These are phyloP conservation scores for Rhodotorula sphaerocarpa DNA, from an alignment of 768 basidiomycete genomes.

Conservation along the genomic window DNA sequence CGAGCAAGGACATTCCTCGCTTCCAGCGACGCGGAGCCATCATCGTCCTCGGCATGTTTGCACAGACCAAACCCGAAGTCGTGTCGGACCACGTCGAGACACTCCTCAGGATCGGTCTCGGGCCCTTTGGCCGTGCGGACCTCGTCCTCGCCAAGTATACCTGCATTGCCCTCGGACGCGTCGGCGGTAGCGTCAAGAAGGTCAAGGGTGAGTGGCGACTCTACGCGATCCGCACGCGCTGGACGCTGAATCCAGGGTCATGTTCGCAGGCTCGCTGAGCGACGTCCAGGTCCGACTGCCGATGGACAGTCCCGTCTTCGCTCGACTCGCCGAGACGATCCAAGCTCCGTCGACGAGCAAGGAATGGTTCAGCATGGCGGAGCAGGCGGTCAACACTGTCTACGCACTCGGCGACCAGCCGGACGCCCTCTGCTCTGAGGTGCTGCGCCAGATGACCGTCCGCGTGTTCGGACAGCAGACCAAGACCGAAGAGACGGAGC, in stretches of 20 bases:
- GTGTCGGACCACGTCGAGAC: slow-evolving; percentile 75
- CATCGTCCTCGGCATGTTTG: slow-evolving; percentile 94
- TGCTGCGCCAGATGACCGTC: slow-evolving; percentile 72
- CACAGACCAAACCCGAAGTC: slow-evolving; percentile 66
- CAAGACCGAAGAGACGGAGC: not conserved
- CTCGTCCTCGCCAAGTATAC: slow-evolving; percentile 85
- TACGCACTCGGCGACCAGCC: slow-evolving; percentile 92
- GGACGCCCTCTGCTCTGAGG: slow-evolving; percentile 65
- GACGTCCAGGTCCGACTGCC: slow-evolving; percentile 77
- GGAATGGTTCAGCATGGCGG: slow-evolving; percentile 92
- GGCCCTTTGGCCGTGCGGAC: slow-evolving; percentile 78
- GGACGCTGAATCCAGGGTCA: too few species aligned
- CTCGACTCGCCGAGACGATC: slow-evolving; percentile 69
- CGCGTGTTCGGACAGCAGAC: slow-evolving; percentile 54
- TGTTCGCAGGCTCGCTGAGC: slow-evolving; percentile 75
- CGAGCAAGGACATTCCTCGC: slow-evolving; percentile 63
- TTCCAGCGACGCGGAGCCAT: slow-evolving; percentile 88
- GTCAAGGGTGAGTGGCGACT: slow-evolving; percentile 64
- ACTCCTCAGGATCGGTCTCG: slow-evolving; percentile 78
- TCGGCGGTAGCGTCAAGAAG: slow-evolving; percentile 93
- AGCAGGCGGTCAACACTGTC: slow-evolving; percentile 92
- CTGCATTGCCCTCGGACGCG: slow-evolving; percentile 79
- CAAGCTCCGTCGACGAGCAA: slow-evolving; percentile 70
- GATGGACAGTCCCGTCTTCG: slow-evolving; percentile 80
- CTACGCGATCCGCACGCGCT: too few species aligned